Evolutionary conservation across 2,329 filamentous ascomycete species (phyloP), one percentile per base, ranked within the genome.

Genomic region (Venturia oleaginea): DNA sequence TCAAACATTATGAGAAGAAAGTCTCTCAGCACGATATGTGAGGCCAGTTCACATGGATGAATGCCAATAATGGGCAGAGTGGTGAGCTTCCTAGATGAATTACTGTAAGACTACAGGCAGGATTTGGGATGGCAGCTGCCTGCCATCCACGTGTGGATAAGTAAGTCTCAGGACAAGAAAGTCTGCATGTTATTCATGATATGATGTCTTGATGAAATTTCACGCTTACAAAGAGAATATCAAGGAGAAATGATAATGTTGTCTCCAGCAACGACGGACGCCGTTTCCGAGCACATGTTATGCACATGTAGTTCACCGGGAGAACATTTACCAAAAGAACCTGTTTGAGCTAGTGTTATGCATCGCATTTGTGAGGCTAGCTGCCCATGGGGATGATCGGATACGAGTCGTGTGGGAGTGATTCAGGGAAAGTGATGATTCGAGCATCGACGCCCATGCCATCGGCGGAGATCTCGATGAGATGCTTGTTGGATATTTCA

Each of bases 381-480:
- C 51, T 32, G 5, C 17, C 17, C 27, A 17, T 55, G 51, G 51
- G 51, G 51, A 30, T 17, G 51, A 34, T 55, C 27, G 51, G 51
- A 55, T 32, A 55, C 30, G 51, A 55, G 51, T 55, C 51, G 51
- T 55, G 51, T n/a, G 3, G 11, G 30, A 11, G 27, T 4, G 51
- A 34, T 55, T 27, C 30, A 17, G 51, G 51, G 4, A 32, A 10
- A 32, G 6, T 2, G 27, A 55, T 55, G 51, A 55, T 15, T 55
- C 51, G 51, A n/a, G 27, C 8, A 71, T 80, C 65, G 77, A 79
- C 66, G 68, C 73, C 3, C 71, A 76, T 38, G 77, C 76, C 51
- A 69, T 80, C n/a, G 78, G 78, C 6, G 78, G 78, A 10, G 74
- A 76, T 3, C 64, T 75, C 5, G 72, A 74, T 6, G 69, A 70